Evolutionary conservation across 139 green algal species (phyloP).

Genomic region (Coelastrella sp.): DNA sequence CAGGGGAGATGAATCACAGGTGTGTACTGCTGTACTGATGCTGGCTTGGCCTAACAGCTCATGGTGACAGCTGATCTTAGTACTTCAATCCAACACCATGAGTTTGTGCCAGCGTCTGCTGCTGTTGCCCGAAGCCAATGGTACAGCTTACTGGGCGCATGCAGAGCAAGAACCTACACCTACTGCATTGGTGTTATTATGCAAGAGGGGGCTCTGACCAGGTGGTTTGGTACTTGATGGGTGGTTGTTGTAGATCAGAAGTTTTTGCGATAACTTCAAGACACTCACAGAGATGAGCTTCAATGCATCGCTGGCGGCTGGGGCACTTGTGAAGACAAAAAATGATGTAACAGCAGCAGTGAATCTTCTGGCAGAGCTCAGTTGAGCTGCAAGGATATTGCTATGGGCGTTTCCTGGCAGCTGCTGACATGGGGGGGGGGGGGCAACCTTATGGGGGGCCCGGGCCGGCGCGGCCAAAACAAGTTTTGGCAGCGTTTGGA

Average conservation of each 20-base stretch:
- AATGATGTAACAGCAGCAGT: conserved; percentile 49
- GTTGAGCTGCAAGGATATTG: conserved; percentile 6
- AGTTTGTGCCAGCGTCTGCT: background rate
- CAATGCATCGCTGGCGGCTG: conserved; percentile 45
- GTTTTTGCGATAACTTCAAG: conserved; percentile 47
- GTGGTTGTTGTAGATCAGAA: conserved; percentile 31
- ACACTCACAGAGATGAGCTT: conserved; percentile 58
- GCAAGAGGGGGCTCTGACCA: too few relatives aligned
- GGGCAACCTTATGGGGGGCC: too few relatives aligned
- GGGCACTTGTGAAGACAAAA: conserved; percentile 45
- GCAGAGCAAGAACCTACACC: background rate
- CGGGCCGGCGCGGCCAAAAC: too few relatives aligned
- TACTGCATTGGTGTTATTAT: too few relatives aligned
- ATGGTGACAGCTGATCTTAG: background rate
- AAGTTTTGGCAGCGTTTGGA: too few relatives aligned
- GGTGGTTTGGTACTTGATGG: background rate
- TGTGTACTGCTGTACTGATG: background rate
- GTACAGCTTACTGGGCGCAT: too few relatives aligned
- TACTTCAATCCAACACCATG: background rate
- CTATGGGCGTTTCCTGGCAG: too few relatives aligned
- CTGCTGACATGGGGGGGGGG: too few relatives aligned
- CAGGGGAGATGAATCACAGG: conserved; percentile 39
- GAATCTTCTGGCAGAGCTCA: conserved; percentile 43
- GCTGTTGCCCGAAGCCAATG: too few relatives aligned
- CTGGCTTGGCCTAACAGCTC: background rate